Evolutionary conservation across 345 rosid species (phyloP), one percentile per base, ranked within the genome.

Genomic region (Draba incana): DNA sequence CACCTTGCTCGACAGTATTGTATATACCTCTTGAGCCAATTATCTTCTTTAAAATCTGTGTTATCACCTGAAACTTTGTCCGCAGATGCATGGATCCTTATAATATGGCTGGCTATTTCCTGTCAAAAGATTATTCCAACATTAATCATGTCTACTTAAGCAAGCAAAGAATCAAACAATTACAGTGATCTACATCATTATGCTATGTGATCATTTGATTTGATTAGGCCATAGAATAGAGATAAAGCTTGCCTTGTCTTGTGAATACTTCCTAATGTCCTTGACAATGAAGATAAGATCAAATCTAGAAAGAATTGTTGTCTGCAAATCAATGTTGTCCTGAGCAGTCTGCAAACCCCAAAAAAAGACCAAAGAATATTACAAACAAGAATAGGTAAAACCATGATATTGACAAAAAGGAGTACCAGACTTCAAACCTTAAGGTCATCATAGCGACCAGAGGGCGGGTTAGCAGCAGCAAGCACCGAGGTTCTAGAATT

Each of bases 381-480:
- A 48, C 15, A 51, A 52, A 61, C 24, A 41, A 41, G 62, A 53
- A 50, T 43, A 31, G 25, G 55, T 4, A 67, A 66, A 58, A 42
- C 35, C 2, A 35, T 57, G 33, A 61, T 13, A 46, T 3, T 20
- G 52, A 51, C 11, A 12, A 44, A 55, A 35, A 57, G 47, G 71
- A 24, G 60, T 33, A 52, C 6, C 24, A 10, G 59, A 28, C 20
- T 38, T 37, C 49, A 37, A 46, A 93, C 99, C 94, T 91, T 94
- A 33, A 91, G 96, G 81, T 94, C 99, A 79, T 94, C 99, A 75
- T 91, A 94, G 62, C 95, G 88, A 73, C 99, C 97, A 54, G 97
- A 89, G 49, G 99, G 97, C 41, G 96, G 99, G 65, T 94, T 89
- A 70, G 99, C 99, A 81, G 97, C 99, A 8, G 97, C 97, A 68